Evolutionary conservation across 192 early-diverging fungal species (phyloP), one percentile per base, ranked within the genome.

Genomic region (Glomus cerebriforme): DNA sequence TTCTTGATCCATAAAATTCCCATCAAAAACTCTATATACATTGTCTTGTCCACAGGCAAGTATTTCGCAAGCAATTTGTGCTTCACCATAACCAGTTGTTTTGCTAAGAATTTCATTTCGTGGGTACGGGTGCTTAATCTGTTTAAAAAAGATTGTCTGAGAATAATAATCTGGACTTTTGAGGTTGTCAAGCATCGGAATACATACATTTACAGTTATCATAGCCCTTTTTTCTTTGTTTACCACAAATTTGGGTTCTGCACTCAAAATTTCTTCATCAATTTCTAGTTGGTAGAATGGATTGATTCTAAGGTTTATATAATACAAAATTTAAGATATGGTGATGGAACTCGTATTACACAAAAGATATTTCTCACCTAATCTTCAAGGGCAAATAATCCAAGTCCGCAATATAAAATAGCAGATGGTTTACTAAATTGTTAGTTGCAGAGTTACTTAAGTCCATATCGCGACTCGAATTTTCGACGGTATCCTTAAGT

Each of bases 71-170:
- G 65, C 6, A 31, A 67, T 67, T 37, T 67, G 65, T 31, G 65
- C 1, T 39, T 39, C 34, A 26, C 65, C 34, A 29, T 7, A 67
- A 67, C 26, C n/a, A n/a, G n/a, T n/a, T n/a, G n/a, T n/a, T n/a
- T n/a, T n/a, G n/a, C n/a, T n/a, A n/a, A n/a, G n/a, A n/a, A n/a
- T n/a, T n/a, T n/a, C n/a, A 3, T 2, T 31, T 67, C 65, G 9
- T 24, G 31, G 6, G 65, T 67, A 7, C 34, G 26, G 27, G 65
- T 67, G 29, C 17, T 31, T 67, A 37, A 26, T 7, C 65, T 31
- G 65, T 31, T n/a, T n/a, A n/a, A 67, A 67, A 67, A 67, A 67
- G 34, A 37, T 31, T 67, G 65, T 67, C 26, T 29, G 29, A n/a
- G 66, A 1, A 9, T 15, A 34, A 0, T 15, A 29, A 67, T 67